Conservation (phyloP, 2,329 filamentous ascomycete species). For the Neophaeococcomyces mojaviensis region DNA sequence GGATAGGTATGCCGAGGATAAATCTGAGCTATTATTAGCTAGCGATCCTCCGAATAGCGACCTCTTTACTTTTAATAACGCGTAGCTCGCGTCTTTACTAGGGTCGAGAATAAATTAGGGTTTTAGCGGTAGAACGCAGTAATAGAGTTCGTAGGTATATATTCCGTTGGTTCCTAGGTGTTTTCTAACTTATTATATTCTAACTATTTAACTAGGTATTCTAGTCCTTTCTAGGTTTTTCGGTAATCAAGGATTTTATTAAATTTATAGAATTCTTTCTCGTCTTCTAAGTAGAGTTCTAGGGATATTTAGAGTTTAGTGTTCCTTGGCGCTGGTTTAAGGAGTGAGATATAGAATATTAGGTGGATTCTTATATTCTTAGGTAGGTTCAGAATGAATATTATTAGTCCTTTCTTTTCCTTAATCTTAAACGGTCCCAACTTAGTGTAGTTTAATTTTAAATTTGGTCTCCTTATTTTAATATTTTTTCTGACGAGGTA, state of each 20-base stretch:
- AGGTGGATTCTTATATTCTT: constrained; percentile 10
- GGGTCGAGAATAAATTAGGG: not conserved
- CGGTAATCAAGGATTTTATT: constrained; percentile 2
- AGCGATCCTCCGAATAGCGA: not conserved
- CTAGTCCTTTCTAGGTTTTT: not conserved
- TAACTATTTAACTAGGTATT: no score
- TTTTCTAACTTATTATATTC: no score
- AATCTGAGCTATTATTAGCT: not conserved
- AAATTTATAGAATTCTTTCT: not conserved
- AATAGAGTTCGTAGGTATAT: no score
- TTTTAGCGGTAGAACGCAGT: not conserved
- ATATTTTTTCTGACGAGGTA: constrained; percentile 14
- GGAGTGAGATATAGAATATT: constrained; percentile 11
- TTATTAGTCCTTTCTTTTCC: constrained; percentile 11
- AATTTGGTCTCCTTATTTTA: constrained; percentile 12
- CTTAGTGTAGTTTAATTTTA: constrained; percentile 13
- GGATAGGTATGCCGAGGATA: not conserved
- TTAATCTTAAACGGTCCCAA: constrained; percentile 10
- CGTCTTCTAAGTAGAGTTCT: not conserved
- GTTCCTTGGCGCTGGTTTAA: constrained; percentile 4
- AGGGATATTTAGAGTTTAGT: not conserved
- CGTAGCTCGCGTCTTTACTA: not conserved
- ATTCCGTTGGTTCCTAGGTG: no score
- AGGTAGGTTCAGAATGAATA: constrained; percentile 8
- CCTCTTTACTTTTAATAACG: not conserved